Evolutionary conservation across 805 yeast genomes (phyloP), one percentile per base, ranked within the genome.

Genomic region (Nakazawaea anatomiae): DNA sequence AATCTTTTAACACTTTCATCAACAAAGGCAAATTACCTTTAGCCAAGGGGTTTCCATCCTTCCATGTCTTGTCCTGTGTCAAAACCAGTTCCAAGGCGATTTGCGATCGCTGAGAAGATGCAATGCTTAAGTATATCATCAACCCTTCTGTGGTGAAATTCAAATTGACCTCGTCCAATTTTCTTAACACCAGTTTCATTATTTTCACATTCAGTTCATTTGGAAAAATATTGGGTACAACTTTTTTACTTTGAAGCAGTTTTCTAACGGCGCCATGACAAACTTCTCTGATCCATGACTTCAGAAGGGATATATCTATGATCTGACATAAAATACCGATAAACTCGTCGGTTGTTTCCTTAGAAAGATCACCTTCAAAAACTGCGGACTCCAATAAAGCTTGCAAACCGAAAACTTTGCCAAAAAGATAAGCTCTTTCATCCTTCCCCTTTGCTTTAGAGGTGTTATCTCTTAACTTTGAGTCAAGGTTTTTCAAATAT

Each of bases 261-360:
- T 79, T 82, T 57, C 76, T 80, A 44, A 91, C 70, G 1, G 95
- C 86, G 60, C 75, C 87, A 58, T 87, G 73, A 40, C 89, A 75
- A 4, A 95, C 81, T 66, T 92, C 97, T 54, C 95, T 73, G 41
- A 91, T 77, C 97, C 97, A 91, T 1, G 87, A 78, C 63, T 91
- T 92, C 36, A 70, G 56, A 11, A 71, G 64, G 0, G 95, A 77
- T 50, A 91, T 70, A 28, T 77, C 80, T 4, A 88, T 63, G 38
- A 87, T 58, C 32, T 70, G 63, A 4, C 71, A 67, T 30, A 80
- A 64, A 43, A 84, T 76, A 10, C 66, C 63, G 14, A 60, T 54
- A 46, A 73, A 68, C 44, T 74, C 72, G 2, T 59, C 64, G 1
- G 59, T 39, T 1, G 2, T 58, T 57, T 1, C 52, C 38, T 4